A percentile compares a stretch with the other conserved stretches of the same genome.
phyloP scores from a whole-genome alignment of 2,329 filamentous ascomycete genomes.

The Pyrenochaeta sp. region DNA sequence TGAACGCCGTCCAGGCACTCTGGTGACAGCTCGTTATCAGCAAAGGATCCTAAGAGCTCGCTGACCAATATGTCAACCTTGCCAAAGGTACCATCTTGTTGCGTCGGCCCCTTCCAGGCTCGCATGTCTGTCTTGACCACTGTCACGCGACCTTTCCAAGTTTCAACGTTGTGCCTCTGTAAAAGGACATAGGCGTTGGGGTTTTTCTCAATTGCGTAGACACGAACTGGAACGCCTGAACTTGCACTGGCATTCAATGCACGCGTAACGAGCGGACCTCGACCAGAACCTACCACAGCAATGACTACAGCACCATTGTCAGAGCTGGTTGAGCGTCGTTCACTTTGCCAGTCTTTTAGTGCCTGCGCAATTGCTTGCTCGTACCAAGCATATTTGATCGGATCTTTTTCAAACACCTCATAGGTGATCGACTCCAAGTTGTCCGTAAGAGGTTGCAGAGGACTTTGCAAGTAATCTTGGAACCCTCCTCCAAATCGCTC shows the following conservation, averaged over 20 bases:
- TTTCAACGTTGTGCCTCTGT: conserved; percentile 79
- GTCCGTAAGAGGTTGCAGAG: conserved; percentile 91
- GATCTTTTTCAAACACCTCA: conserved; percentile 97
- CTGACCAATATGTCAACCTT: conserved; percentile 93
- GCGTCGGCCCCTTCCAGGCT: conserved; percentile 84
- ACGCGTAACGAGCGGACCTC: conserved; percentile 89
- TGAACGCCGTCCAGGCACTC: conserved; percentile 97
- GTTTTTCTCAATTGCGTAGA: conserved; percentile 98
- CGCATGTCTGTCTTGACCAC: conserved; percentile 98
- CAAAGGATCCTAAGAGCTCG: conserved; percentile 93
- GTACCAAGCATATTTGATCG: conserved; percentile 97
- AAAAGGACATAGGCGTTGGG: conserved; percentile 96
- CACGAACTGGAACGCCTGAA: conserved; percentile 78
- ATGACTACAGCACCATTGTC: conserved; percentile 77
- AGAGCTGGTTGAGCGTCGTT: conserved; percentile 77
- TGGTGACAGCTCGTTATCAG: conserved; percentile 94
- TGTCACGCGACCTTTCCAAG: conserved; percentile 81
- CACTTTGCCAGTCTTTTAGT: conserved; percentile 76
- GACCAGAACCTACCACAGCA: conserved; percentile 90
- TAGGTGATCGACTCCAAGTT: conserved; percentile 98
- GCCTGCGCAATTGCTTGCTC: conserved; percentile 84
- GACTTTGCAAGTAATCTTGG: conserved; percentile 95
- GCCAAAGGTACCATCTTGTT: conserved; percentile 61
- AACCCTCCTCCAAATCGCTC: conserved; percentile 75
- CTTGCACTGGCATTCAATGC: conserved; percentile 80